Percentiles rank a stretch among this genome's conserved stretches.
Conservation (phyloP, 257 asterid genomes). For the Solanum piurae region DNA sequence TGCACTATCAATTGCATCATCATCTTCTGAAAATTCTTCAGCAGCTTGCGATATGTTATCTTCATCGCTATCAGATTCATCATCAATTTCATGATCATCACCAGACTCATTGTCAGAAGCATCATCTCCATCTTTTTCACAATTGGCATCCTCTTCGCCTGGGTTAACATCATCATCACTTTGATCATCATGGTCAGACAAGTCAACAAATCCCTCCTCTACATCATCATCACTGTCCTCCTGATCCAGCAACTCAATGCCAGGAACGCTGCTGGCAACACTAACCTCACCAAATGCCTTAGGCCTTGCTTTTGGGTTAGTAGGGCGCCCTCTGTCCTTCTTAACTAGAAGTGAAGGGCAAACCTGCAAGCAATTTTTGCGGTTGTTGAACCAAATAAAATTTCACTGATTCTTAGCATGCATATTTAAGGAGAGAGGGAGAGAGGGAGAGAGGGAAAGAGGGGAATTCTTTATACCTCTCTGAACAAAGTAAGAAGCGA, state of each 20-base stretch:
- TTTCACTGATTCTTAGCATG: not conserved
- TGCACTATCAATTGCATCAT: conserved; percentile 21
- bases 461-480: conserved; percentile 33
- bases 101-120: conserved; percentile 29
- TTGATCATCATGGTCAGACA: conserved; percentile 19
- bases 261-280: conserved; percentile 59
- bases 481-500: conserved; percentile 77
- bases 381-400: not conserved
- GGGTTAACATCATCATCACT: conserved; percentile 22
- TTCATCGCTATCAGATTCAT: conserved; percentile 17
- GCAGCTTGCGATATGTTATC: conserved; percentile 31
- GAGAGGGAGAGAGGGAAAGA: not conserved
- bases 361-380: conserved; percentile 38
- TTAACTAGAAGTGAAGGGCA: conserved; percentile 79
- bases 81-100: conserved; percentile 25
- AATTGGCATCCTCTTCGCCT: conserved; percentile 17
- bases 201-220: conserved; percentile 15
- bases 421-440: not conserved
- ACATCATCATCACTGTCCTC: conserved; percentile 37
- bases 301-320: conserved; percentile 60
- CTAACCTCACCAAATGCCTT: conserved; percentile 86
- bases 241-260: conserved; percentile 65
- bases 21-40: conserved; percentile 22
- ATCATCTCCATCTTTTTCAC: conserved; percentile 21
- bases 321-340: conserved; percentile 90